Base-by-base conservation (phyloP, 768 basidiomycete species). In the Tylopilus cervinicoccineus region DNA sequence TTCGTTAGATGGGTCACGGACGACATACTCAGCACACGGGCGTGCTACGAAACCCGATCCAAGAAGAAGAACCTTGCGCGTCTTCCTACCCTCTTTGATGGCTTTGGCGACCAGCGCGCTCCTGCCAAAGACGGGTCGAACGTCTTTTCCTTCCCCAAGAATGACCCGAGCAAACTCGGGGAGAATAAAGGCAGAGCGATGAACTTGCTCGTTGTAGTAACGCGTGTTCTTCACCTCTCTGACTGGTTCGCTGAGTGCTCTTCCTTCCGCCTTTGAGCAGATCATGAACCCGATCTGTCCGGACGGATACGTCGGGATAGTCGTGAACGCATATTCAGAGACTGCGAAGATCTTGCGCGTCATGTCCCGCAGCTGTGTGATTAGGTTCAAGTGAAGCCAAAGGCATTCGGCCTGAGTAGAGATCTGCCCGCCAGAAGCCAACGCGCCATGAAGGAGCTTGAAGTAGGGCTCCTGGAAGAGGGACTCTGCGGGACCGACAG, bases 381-480 rank as follows among this genome's bases (percentile, higher is more conserved):
- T 97, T 57, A 98, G 80, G 7, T 79, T 76, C 22, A 97, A 77
- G 69, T 98, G 95, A 17, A 96, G 69, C 95, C 95, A 99, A 28
- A 91, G 76, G 66, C 87, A 93, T 69, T 99, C 95, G 9, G 83
- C 94, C 70, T 99, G 95, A 4, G 93, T 97, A 28, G 91, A 90
- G 62, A 96, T 93, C 65, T 88, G 81, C 2, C 95, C 95, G 17
- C 91, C 93, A 3, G 87, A 86, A 14, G 84, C 74, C 52, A 99
- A 80, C 0, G 94, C 89, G 59, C 93, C 86, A 65, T 93, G 83
- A 50, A 99, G 78, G 31, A 97, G 83, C 67, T 91, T 80, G 77
- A 97, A 99, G 80, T 96, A 99, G 2, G 93, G 89, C 68, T 93
- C 88, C 72, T 98, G 81, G 79, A 99, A 98, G 54, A 98, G 86